Percentiles rank a stretch among this genome's conserved stretches.
phyloP scores from a whole-genome alignment of 2,329 filamentous ascomycete species.

The Lecanosticta acicola region DNA sequence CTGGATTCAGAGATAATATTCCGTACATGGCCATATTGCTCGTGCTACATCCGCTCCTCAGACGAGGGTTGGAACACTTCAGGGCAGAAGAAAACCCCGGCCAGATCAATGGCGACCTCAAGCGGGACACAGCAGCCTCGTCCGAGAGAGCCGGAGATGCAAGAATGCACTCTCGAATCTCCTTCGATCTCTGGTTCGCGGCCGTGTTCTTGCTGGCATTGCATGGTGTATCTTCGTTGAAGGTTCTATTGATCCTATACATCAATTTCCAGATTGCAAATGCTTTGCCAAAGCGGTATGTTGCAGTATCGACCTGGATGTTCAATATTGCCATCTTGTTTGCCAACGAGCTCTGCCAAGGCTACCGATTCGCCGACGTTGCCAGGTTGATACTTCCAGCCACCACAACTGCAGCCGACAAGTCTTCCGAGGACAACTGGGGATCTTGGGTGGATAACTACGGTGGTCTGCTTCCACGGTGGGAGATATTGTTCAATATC shows the following conservation, averaged over 20 bases:
- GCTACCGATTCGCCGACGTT: constrained; percentile 67
- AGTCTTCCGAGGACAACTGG: constrained; percentile 43
- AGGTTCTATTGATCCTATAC: constrained; percentile 73
- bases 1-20: constrained; percentile 76
- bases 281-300: constrained; percentile 59
- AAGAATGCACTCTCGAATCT: constrained; percentile 58
- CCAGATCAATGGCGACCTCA: constrained; percentile 3
- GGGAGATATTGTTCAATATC: constrained; percentile 98
- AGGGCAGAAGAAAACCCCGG: neutral
- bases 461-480: constrained; percentile 78
- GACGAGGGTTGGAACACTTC: constrained; percentile 61
- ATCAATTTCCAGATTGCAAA: constrained; percentile 78
- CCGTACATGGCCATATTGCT: constrained; percentile 72
- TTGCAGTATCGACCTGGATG: constrained; percentile 75
- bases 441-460: constrained; percentile 70
- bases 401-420: constrained; percentile 35
- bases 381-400: constrained; percentile 48
- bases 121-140: neutral
- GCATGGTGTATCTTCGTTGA: constrained; percentile 79
- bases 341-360: constrained; percentile 75
- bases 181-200: constrained; percentile 80
- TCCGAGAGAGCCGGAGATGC: constrained; percentile 48
- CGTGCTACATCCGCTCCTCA: constrained; percentile 70
- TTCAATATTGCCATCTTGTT: constrained; percentile 87
- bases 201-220: constrained; percentile 70